Conservation (phyloP, 2,329 filamentous ascomycete species). For the Elsinoe necatrix region DNA sequence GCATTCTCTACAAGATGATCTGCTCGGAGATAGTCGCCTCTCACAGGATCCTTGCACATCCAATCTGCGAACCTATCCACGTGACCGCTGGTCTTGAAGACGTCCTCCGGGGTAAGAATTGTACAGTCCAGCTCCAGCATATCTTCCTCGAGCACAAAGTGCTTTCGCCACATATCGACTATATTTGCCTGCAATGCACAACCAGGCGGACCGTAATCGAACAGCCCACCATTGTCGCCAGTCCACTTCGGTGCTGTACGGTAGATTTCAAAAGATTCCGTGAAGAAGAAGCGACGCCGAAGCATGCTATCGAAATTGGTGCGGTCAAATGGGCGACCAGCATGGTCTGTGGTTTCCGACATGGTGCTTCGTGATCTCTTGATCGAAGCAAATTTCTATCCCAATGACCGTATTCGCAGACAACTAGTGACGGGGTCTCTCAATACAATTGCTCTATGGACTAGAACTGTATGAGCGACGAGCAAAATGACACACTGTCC, state of each 20-base stretch:
- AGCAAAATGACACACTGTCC: too few species aligned
- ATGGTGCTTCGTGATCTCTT: too few species aligned
- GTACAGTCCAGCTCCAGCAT: slow-evolving; percentile 95
- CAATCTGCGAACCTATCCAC: slow-evolving; percentile 97
- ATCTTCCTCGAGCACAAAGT: slow-evolving; percentile 87
- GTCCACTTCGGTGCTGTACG: slow-evolving; percentile 29
- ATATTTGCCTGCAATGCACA: slow-evolving; percentile 81
- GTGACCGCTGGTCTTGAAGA: slow-evolving; percentile 87
- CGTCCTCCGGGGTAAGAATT: slow-evolving; percentile 83
- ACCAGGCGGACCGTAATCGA: slow-evolving; percentile 87
- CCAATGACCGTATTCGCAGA: too few species aligned
- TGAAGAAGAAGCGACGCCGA: slow-evolving; percentile 85
- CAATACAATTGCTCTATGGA: too few species aligned
- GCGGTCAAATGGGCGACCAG: slow-evolving; percentile 78
- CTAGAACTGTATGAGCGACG: too few species aligned
- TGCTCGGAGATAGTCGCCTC: slow-evolving; percentile 88
- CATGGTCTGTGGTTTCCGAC: slow-evolving; percentile 42
- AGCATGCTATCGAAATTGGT: slow-evolving; percentile 74
- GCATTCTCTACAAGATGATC: slow-evolving; percentile 82
- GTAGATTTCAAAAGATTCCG: slow-evolving; percentile 92
- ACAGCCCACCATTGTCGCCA: slow-evolving; percentile 44
- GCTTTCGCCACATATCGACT: slow-evolving; percentile 81
- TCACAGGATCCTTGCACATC: slow-evolving; percentile 90
- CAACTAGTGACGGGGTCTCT: too few species aligned
- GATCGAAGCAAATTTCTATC: too few species aligned